Percentiles rank a stretch among this genome's conserved stretches.
These are phyloP conservation scores for Sordaria brevicollis DNA, from an alignment of 495 filamentous ascomycete species.

Conservation along the genomic window DNA sequence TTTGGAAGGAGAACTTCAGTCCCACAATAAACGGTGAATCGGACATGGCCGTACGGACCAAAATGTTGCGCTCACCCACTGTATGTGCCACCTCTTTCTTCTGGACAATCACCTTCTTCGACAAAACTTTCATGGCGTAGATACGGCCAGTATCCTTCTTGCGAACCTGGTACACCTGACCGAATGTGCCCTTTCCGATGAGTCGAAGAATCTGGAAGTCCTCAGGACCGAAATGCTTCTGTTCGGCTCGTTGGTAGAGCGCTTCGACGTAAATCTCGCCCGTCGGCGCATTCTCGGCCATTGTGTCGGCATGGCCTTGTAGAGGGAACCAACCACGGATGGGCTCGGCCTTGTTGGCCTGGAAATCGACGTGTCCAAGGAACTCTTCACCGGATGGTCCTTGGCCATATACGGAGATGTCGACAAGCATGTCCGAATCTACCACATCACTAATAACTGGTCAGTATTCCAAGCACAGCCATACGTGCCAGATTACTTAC, in stretches of 20 bases:
- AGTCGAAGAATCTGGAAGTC: slow-evolving; percentile 94
- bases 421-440: slow-evolving; percentile 81
- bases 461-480: slow-evolving; percentile 19
- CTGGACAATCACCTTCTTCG: slow-evolving; percentile 98
- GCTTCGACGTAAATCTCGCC: slow-evolving; percentile 89
- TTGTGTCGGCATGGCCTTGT: slow-evolving; percentile 48
- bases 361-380: slow-evolving; percentile 77
- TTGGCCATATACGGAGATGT: slow-evolving; percentile 89
- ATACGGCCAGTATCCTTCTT: slow-evolving; percentile 95
- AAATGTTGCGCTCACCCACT: slow-evolving; percentile 90
- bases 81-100: slow-evolving; percentile 99
- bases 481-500: slow-evolving; percentile 43
- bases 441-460: slow-evolving; percentile 68
- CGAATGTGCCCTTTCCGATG: slow-evolving; percentile 97
- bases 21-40: slow-evolving; percentile 98
- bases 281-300: slow-evolving; percentile 49
- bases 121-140: slow-evolving; percentile 98
- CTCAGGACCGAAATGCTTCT: slow-evolving; percentile 88
- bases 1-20: slow-evolving; percentile 98
- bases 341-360: slow-evolving; percentile 48
- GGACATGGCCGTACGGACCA: slow-evolving; percentile 89
- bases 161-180: slow-evolving; percentile 98
- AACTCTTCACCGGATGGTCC: slow-evolving; percentile 73
- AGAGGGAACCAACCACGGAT: slow-evolving; percentile 82
- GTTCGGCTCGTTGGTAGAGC: slow-evolving; percentile 78